Evolutionary conservation across 129 eudicot genomes (phyloP).

Genomic region (Arctium lappa): DNA sequence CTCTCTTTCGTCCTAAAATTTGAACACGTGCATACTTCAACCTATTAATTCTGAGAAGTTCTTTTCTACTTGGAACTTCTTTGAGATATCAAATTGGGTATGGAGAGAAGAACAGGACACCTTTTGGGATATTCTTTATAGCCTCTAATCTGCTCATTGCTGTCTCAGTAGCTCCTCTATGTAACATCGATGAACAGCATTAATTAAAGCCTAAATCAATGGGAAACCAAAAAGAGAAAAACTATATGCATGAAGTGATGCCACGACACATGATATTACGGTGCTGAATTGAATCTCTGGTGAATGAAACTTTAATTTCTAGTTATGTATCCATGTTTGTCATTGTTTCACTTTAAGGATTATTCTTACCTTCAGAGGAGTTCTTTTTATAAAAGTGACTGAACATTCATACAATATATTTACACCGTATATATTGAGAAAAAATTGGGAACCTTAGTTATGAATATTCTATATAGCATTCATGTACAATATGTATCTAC

Average conservation of each 20-base stretch:
- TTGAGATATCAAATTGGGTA: not conserved
- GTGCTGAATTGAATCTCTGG: not conserved
- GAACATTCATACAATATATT: not conserved
- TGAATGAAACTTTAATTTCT: not conserved
- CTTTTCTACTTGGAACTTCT: not conserved
- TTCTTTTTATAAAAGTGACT: too few relatives aligned
- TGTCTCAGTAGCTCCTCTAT: not conserved
- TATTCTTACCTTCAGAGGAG: not conserved
- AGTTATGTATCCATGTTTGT: not conserved
- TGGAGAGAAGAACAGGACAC: not conserved
- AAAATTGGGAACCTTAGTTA: not conserved
- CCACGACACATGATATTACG: not conserved
- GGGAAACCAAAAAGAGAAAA: not conserved
- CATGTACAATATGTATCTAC: not conserved
- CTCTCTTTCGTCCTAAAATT: not conserved
- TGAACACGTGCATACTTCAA: not conserved
- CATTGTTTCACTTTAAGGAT: not conserved
- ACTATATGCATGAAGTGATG: not conserved
- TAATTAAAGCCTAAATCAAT: not conserved
- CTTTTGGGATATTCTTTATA: not conserved
- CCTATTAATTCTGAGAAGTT: not conserved
- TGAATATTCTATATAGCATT: not conserved
- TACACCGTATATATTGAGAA: not conserved
- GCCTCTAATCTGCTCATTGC: not conserved
- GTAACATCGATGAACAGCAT: not conserved